Evolutionary conservation across 2,329 filamentous ascomycete genomes (phyloP), one percentile per base, ranked within the genome.

Genomic region (Myriosclerotinia scirpicola): DNA sequence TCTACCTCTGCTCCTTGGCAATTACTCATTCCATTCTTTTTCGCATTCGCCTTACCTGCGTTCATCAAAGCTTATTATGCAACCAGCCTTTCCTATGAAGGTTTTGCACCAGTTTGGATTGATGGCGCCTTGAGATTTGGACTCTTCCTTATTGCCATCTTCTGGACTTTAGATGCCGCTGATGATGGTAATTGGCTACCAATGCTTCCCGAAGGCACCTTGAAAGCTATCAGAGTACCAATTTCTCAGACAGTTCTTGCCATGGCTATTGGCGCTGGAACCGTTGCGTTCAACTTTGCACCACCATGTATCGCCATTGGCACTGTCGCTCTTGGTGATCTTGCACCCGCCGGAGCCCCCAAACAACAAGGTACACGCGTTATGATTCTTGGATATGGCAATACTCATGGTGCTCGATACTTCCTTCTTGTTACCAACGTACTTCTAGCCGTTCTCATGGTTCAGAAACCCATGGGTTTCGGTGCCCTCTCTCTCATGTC

Each of bases 1-100:
- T 98, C 95, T 0, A 98, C 93, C 0, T 97, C 94, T 3, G 91
- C 94, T 0, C 85, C 88, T 1, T 97, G 93, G 92, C 94, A 98
- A 77, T 83, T 97, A 22, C 78, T 83, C 9, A 90, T 98, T 58
- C 92, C 94, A 0, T 90, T 93, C 73, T 74, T 86, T n/a, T 84
- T 93, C 12, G 88, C 89, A 17, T 76, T 92, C 36, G 78, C 87
- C 40, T 82, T 97, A 6, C 93, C 93, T 0, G 82, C 85, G 5
- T 85, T 94, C 61, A 84, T 96, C 77, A 90, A 90, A 75, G 88
- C 89, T 4, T 97, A 93, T 79, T 92, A 94, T 75, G 79, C 82
- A 36, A 87, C 89, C n/a, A 95, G 92, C 2, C 86, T 89, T 66
- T 97, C 92, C 0, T 97, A 96, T 77, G 90, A 96, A 76, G 92